Base-by-base conservation (phyloP, 352 stramenopile genomes). In the Plasmopara muralis region DNA sequence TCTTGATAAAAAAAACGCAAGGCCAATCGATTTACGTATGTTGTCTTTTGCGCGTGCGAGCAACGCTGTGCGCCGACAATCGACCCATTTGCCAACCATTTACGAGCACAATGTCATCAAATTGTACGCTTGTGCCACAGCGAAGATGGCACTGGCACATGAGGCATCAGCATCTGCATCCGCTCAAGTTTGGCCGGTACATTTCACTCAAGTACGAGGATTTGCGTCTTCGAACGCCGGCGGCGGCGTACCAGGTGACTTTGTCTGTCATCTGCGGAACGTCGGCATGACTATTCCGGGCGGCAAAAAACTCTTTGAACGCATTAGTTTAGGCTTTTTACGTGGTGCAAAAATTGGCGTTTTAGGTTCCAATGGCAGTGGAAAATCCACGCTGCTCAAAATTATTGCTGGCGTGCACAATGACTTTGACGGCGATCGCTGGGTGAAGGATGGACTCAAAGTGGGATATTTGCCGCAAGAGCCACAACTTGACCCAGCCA, bases 321-420 rank as follows among this genome's bases (percentile, higher is more conserved):
- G 68, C 47, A 68, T 91, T 48, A 88, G 76, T 52, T 59, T 93
- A 16, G 79, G 75, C 33, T 91, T 93, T 51, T 50, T 91, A 37
- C 80, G 77, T 41, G 95, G 97, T 68, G 96, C 87, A 55, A 95
- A 98, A 52, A 96, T 99, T 45, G 96, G 95, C 12, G 75, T 99
- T 9, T 74, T 99, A 0, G 95, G 95, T 12, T 62, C 95, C 4
- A 98, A 99, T 65, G 96, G 96, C 47, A 96, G 66, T 35, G 92
- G 92, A 51, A 98, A 98, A 62, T 97, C 89, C 30, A 98, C 95
- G 34, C 73, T 99, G 12, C 74, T 99, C 9, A 98, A 98, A 73
- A 80, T 99, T 14, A 88, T 99, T 58, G 87, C 85, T 4, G 93
- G 95, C 16, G 93, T 97, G 12, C 69, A 62, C 51, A 75, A 64